These are phyloP conservation scores for Candida taoyuanica DNA, from an alignment of 805 yeast species.

Conservation along the genomic window DNA sequence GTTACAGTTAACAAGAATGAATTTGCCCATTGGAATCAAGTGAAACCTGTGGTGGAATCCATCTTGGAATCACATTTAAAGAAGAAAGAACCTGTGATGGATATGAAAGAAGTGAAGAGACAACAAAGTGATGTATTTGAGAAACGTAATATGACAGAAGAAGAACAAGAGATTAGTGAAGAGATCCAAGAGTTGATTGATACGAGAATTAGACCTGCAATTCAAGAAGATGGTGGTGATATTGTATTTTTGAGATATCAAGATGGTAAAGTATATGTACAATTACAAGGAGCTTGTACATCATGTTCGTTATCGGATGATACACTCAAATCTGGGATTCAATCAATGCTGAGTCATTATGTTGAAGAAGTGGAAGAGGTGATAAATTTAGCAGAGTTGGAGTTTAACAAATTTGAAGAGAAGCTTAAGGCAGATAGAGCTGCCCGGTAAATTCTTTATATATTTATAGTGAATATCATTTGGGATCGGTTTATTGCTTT, in stretches of 20 bases:
- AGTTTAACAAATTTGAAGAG: constrained; percentile 28
- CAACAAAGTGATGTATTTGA: constrained; percentile 4
- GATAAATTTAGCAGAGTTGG: constrained; percentile 31
- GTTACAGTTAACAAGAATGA: constrained; percentile 68
- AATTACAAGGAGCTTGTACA: constrained; percentile 93
- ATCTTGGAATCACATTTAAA: constrained; percentile 35
- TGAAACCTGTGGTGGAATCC: constrained; percentile 57
- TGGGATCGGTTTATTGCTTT: background rate
- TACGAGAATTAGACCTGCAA: constrained; percentile 95
- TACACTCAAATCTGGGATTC: constrained; percentile 92
- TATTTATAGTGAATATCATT: background rate
- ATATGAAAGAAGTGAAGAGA: constrained; percentile 12
- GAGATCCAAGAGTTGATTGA: constrained; percentile 90
- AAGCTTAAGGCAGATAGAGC: constrained; percentile 21
- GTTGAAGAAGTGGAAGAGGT: constrained; percentile 93
- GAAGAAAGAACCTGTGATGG: constrained; percentile 30
- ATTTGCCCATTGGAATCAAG: constrained; percentile 64
- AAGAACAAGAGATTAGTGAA: constrained; percentile 74
- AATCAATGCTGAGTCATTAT: constrained; percentile 94
- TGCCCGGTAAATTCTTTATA: constrained; percentile 6
- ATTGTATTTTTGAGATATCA: constrained; percentile 83
- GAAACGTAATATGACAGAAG: constrained; percentile 38
- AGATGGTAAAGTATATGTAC: constrained; percentile 82
- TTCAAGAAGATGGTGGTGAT: constrained; percentile 98
- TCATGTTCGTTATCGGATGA: constrained; percentile 88